These are phyloP conservation scores for Fusarium brachygibbosum DNA, from an alignment of 2,329 filamentous ascomycete genomes.

Conservation along the genomic window DNA sequence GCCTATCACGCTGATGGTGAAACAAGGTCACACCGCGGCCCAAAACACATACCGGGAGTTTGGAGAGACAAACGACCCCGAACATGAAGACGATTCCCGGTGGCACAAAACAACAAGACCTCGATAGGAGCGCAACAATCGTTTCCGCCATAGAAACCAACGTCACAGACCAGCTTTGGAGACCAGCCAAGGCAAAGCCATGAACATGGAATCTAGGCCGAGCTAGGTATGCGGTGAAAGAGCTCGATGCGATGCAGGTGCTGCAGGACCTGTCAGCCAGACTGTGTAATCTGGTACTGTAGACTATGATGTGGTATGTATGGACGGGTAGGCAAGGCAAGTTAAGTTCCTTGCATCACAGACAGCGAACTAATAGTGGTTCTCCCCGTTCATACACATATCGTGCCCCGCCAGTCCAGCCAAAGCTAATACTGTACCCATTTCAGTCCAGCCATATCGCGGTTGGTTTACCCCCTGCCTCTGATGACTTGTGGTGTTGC, in stretches of 20 bases:
- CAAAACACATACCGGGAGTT: constrained; percentile 40
- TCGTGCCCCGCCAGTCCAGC: constrained; percentile 20
- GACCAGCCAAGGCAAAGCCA: constrained; percentile 22
- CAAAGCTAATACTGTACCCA: constrained; percentile 6
- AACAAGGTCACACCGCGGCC: constrained; percentile 21
- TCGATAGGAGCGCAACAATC: constrained; percentile 11
- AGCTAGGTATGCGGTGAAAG: constrained; percentile 8
- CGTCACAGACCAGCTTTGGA: constrained; percentile 30
- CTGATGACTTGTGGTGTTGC: constrained; percentile 24
- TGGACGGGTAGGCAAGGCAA: constrained; percentile 36
- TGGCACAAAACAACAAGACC: constrained; percentile 28
- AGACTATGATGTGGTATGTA: constrained; percentile 16
- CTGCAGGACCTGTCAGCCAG: constrained; percentile 13
- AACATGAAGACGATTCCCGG: constrained; percentile 25
- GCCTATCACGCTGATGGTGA: neutral
- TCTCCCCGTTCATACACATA: constrained; percentile 9
- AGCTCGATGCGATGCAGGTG: constrained; percentile 14
- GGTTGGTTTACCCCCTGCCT: constrained; percentile 31
- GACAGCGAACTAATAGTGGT: constrained; percentile 11
- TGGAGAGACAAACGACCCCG: constrained; percentile 38
- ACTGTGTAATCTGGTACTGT: neutral
- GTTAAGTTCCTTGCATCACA: constrained; percentile 39
- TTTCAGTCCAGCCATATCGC: constrained; percentile 20
- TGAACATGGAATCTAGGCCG: constrained; percentile 5
- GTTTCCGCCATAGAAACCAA: constrained; percentile 33